These are phyloP conservation scores for Apiospora phragmitis DNA, from an alignment of 2,329 filamentous ascomycete species.

Conservation along the genomic window DNA sequence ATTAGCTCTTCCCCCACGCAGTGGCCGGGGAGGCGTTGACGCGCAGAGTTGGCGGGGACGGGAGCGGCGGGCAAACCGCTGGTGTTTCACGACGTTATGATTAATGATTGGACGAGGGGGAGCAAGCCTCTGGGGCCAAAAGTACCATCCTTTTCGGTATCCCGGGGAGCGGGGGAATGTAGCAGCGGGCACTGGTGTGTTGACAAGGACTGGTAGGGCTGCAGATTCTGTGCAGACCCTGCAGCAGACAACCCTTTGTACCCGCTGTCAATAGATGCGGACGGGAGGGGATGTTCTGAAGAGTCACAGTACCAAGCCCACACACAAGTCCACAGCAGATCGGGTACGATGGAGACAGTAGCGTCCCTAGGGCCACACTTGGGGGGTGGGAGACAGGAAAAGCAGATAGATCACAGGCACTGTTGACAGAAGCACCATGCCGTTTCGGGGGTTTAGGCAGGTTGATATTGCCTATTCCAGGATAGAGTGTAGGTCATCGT, in stretches of 20 bases:
- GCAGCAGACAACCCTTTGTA: background rate
- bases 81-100: conserved; percentile 49
- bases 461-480: conserved; percentile 38
- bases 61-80: conserved; percentile 21
- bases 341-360: background rate
- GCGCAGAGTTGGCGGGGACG: conserved; percentile 20
- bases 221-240: background rate
- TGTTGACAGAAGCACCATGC: conserved; percentile 32
- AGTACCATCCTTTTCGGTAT: conserved; percentile 40
- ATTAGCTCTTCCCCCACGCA: conserved; percentile 25
- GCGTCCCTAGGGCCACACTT: conserved; percentile 32
- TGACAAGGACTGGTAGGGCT: conserved; percentile 18
- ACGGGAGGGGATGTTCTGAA: background rate
- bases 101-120: conserved; percentile 53
- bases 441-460: conserved; percentile 29
- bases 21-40: conserved; percentile 21
- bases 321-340: conserved; percentile 5
- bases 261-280: background rate
- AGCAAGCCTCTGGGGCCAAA: conserved; percentile 38
- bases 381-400: conserved; percentile 25
- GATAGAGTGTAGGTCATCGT: conserved; percentile 25
- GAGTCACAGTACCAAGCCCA: conserved; percentile 1
- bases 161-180: conserved; percentile 24
- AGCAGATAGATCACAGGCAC: conserved; percentile 26
- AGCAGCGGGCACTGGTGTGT: conserved; percentile 28